Evolutionary conservation across 1,139 yeast genomes (phyloP).

Genomic region (Suhomyces taliae): DNA sequence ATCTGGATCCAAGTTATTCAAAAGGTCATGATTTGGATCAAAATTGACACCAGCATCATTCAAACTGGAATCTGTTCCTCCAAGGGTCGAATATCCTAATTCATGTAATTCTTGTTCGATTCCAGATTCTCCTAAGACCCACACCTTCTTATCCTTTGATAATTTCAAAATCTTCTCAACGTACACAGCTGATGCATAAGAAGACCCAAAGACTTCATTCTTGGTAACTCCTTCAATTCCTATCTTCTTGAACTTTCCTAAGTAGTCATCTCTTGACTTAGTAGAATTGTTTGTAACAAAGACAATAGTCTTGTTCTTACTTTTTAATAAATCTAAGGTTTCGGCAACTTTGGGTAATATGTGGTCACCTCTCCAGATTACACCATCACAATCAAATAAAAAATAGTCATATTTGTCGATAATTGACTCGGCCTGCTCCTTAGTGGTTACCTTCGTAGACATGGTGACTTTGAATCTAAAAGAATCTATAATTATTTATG

Average conservation of each 20-base stretch:
- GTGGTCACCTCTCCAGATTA: conserved; percentile 50
- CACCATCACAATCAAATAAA: conserved; percentile 51
- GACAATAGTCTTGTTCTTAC: conserved; percentile 57
- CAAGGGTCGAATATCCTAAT: conserved; percentile 43
- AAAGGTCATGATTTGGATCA: conserved; percentile 33
- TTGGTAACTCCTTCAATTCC: conserved; percentile 65
- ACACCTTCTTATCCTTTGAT: conserved; percentile 58
- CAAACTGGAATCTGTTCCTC: conserved; percentile 40
- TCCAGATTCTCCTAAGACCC: conserved; percentile 50
- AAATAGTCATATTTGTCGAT: conserved; percentile 41
- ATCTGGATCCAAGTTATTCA: conserved; percentile 55
- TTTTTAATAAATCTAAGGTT: conserved; percentile 37
- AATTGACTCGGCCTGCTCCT: conserved; percentile 21
- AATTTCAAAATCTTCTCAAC: conserved; percentile 72
- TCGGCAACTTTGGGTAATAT: conserved; percentile 42
- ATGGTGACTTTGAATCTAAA: conserved; percentile 8
- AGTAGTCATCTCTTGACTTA: conserved; percentile 77
- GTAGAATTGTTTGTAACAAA: conserved; percentile 97
- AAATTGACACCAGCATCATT: conserved; percentile 33
- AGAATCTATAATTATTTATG: too few relatives aligned
- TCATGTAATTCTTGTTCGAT: conserved; percentile 45
- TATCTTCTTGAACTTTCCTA: conserved; percentile 69
- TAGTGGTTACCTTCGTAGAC: conserved; percentile 23
- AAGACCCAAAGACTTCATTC: conserved; percentile 84
- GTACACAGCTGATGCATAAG: conserved; percentile 89